A percentile compares a stretch with the other conserved stretches of the same genome.
Evolutionary conservation across 257 asterid species (phyloP).

Genomic region (Gynochthodes officinalis): DNA sequence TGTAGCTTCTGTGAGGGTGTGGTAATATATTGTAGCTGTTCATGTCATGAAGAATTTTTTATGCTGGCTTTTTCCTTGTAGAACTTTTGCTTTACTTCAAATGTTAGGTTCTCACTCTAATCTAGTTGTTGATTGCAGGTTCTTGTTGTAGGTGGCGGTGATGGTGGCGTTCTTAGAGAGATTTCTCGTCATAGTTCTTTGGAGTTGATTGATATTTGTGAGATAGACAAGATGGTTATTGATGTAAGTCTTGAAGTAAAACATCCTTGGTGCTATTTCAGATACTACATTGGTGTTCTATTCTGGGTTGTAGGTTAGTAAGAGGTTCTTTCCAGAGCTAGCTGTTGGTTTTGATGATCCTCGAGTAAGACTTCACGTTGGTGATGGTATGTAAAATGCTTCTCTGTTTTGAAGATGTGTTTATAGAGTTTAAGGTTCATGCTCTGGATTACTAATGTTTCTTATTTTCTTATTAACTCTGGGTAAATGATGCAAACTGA

Average conservation of each 20-base stretch:
- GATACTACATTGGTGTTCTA: constrained; percentile 2
- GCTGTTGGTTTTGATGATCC: constrained; percentile 97
- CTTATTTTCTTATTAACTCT: background rate
- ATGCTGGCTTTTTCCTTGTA: background rate
- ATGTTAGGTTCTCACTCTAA: constrained; percentile 8
- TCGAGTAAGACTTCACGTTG: constrained; percentile 90
- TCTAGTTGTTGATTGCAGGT: constrained; percentile 46
- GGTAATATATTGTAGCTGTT: background rate
- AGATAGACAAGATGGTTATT: constrained; percentile 93
- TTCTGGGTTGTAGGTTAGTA: constrained; percentile 69
- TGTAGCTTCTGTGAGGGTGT: background rate
- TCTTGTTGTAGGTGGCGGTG: constrained; percentile 99
- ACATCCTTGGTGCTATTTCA: background rate
- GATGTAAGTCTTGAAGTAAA: constrained; percentile 55
- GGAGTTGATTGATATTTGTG: constrained; percentile 87
- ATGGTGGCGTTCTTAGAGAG: constrained; percentile 97
- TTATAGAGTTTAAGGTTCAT: background rate
- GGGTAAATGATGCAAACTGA: background rate
- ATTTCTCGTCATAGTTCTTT: constrained; percentile 90
- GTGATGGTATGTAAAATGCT: constrained; percentile 62
- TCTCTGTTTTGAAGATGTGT: too few relatives aligned
- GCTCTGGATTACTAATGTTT: background rate
- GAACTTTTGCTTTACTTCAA: background rate
- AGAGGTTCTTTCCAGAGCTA: constrained; percentile 77
- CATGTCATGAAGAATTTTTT: background rate